Evolutionary conservation across 805 yeast species (phyloP).

Genomic region (Wickerhamomyces hampshirensis): DNA sequence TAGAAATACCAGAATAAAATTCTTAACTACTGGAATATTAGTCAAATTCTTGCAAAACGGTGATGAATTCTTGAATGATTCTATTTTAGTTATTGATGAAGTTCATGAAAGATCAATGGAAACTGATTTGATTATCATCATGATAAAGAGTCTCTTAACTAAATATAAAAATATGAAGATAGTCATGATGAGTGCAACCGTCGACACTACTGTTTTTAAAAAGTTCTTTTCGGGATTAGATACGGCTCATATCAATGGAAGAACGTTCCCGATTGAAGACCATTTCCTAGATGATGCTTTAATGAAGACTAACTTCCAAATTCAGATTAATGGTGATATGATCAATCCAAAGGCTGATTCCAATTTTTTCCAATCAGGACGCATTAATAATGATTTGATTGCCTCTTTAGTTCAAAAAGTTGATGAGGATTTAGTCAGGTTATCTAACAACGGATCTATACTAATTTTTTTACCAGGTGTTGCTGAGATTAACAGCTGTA

Average conservation of each 20-base stretch:
- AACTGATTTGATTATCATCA: slow-evolving; percentile 76
- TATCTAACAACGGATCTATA: slow-evolving; percentile 60
- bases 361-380: slow-evolving; percentile 58
- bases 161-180: slow-evolving; percentile 51
- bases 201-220: slow-evolving; percentile 62
- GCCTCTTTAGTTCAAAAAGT: slow-evolving; percentile 49
- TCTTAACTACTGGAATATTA: slow-evolving; percentile 90
- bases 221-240: slow-evolving; percentile 57
- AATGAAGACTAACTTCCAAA: slow-evolving; percentile 49
- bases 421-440: slow-evolving; percentile 40
- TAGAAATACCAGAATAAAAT: slow-evolving; percentile 63
- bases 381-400: slow-evolving; percentile 71
- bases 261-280: slow-evolving; percentile 89
- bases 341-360: slow-evolving; percentile 61
- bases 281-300: slow-evolving; percentile 66
- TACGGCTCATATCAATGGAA: slow-evolving; percentile 82
- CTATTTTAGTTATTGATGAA: slow-evolving; percentile 82
- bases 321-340: slow-evolving; percentile 37
- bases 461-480: slow-evolving; percentile 88
- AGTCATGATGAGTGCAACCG: slow-evolving; percentile 92
- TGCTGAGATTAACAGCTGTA: slow-evolving; percentile 72
- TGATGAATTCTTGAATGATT: slow-evolving; percentile 39
- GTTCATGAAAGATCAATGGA: slow-evolving; percentile 96
- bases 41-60: slow-evolving; percentile 72
- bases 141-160: slow-evolving; percentile 57